phyloP scores from a whole-genome alignment of 2,329 filamentous ascomycete species.

The Ophiostoma ips region DNA sequence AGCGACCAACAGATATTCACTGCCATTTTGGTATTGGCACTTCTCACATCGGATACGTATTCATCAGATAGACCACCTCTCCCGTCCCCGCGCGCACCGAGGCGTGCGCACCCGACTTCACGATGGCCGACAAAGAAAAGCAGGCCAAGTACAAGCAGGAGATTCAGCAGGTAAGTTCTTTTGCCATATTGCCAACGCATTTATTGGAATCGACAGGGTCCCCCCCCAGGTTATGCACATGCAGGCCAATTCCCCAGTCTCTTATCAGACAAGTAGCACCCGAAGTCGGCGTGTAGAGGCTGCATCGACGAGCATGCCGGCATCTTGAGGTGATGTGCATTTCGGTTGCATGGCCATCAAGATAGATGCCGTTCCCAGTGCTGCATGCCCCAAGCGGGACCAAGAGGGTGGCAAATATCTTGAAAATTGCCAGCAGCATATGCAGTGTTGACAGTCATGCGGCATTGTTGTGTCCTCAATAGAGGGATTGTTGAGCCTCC shows the following conservation, averaged over 20 bases:
- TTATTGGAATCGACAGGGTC: too few relatives aligned
- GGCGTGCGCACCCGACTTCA: conserved; percentile 16
- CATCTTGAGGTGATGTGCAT: neutral
- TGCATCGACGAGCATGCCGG: neutral
- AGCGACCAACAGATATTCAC: too few relatives aligned
- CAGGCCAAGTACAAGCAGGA: conserved; percentile 84
- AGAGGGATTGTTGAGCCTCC: too few relatives aligned
- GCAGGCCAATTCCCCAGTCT: too few relatives aligned
- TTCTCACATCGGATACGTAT: conserved; percentile 7
- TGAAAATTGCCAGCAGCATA: too few relatives aligned
- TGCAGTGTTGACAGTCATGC: too few relatives aligned
- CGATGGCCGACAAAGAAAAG: conserved; percentile 59
- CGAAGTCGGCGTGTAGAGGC: neutral
- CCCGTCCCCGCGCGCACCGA: neutral
- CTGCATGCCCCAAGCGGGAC: too few relatives aligned
- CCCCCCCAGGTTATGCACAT: too few relatives aligned
- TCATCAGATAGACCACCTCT: neutral
- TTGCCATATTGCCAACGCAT: neutral
- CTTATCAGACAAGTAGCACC: neutral
- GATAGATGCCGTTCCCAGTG: too few relatives aligned
- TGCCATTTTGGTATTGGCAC: neutral
- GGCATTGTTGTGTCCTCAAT: too few relatives aligned
- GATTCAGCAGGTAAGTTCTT: conserved; percentile 71
- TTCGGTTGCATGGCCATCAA: neutral
- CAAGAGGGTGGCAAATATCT: too few relatives aligned